Evolutionary conservation across 306 rosid genomes (phyloP).

Genomic region (Fragaria vesca): DNA sequence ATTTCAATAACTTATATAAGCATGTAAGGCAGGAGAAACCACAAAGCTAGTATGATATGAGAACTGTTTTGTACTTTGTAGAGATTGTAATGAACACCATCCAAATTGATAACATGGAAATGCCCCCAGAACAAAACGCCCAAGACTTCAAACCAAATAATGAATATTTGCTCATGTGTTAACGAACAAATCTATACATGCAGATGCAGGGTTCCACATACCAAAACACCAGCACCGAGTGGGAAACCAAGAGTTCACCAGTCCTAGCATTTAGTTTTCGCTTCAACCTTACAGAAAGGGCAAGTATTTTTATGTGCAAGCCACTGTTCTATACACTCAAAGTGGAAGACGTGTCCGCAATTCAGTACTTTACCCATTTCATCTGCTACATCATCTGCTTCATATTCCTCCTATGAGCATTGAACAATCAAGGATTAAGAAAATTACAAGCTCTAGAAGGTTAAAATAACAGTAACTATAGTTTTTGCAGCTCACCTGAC

Average conservation of each 20-base stretch:
- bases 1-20: slow-evolving; percentile 12
- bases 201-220: slow-evolving; percentile 27
- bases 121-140: slow-evolving; percentile 22
- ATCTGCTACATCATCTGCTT: slow-evolving; percentile 44
- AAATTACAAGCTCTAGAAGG: background rate
- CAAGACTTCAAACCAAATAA: slow-evolving; percentile 46
- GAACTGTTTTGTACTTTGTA: background rate
- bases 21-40: slow-evolving; percentile 5
- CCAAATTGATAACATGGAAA: slow-evolving; percentile 10
- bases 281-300: slow-evolving; percentile 88
- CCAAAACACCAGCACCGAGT: slow-evolving; percentile 8
- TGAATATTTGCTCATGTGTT: slow-evolving; percentile 41
- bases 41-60: slow-evolving; percentile 10
- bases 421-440: background rate
- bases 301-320: slow-evolving; percentile 80
- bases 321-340: slow-evolving; percentile 86
- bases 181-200: slow-evolving; percentile 63
- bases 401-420: slow-evolving; percentile 78
- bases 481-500: slow-evolving; percentile 61
- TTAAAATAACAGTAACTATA: background rate
- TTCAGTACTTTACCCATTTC: slow-evolving; percentile 70
- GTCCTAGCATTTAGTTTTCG: slow-evolving; percentile 42
- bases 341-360: slow-evolving; percentile 80
- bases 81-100: slow-evolving; percentile 16
- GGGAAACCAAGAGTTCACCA: slow-evolving; percentile 11